Percentiles rank a stretch among this genome's conserved stretches.
Conservation (phyloP, 2,329 filamentous ascomycete species). For the Penicillium sp. region DNA sequence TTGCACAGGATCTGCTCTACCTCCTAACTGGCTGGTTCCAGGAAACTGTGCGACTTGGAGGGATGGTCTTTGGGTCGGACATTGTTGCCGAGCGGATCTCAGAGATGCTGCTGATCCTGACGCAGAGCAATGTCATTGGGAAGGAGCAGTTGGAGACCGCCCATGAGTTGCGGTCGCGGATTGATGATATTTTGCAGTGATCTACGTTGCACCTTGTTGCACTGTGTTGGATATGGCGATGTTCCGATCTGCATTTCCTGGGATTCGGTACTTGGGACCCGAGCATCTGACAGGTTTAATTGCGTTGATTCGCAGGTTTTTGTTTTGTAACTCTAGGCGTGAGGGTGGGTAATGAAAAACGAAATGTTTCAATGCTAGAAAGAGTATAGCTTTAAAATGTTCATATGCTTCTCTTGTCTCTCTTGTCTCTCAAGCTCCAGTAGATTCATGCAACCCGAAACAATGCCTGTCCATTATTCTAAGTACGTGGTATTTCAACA, state of each 20-base stretch:
- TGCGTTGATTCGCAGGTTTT: not conserved
- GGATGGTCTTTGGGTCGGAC: constrained; percentile 61
- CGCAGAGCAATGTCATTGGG: constrained; percentile 42
- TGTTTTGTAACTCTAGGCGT: constrained; percentile 13
- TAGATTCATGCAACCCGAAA: not conserved
- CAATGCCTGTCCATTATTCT: not conserved
- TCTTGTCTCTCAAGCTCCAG: not conserved
- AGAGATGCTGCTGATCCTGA: constrained; percentile 49
- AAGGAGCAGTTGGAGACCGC: constrained; percentile 39
- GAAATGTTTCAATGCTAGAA: constrained; percentile 1
- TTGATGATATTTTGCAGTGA: constrained; percentile 44
- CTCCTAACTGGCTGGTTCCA: constrained; percentile 63
- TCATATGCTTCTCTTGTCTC: not conserved
- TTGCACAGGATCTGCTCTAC: constrained; percentile 65
- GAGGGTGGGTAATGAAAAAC: constrained; percentile 17
- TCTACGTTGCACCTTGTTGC: not conserved
- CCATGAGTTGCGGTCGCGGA: constrained; percentile 44
- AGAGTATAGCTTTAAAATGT: constrained; percentile 1
- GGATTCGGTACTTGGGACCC: constrained; percentile 1
- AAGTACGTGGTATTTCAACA: not conserved
- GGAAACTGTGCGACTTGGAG: constrained; percentile 56
- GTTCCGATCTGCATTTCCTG: constrained; percentile 5
- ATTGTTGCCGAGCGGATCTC: constrained; percentile 54
- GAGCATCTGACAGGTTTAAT: not conserved
- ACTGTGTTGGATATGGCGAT: not conserved